Evolutionary conservation across 768 basidiomycete species (phyloP).

Genomic region (Auriculariales sp.): DNA sequence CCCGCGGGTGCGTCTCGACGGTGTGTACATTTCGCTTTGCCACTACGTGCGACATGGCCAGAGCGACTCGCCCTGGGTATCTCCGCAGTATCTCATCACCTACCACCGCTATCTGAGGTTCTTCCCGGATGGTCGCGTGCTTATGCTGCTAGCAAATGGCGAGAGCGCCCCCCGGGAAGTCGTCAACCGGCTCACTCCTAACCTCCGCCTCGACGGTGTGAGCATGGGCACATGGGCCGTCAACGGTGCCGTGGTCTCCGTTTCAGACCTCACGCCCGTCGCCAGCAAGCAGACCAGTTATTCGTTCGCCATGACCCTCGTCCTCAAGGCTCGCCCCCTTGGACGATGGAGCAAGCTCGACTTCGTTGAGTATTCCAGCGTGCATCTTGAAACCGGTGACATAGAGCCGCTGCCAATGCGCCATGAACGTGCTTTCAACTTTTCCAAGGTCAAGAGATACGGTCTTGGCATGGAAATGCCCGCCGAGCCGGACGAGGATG

Average conservation of each 20-base stretch:
- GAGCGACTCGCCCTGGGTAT: slow-evolving; percentile 65
- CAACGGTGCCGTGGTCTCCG: slow-evolving; percentile 39
- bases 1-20: slow-evolving; percentile 72
- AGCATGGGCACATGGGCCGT: slow-evolving; percentile 60
- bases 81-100: slow-evolving; percentile 78
- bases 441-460: slow-evolving; percentile 77
- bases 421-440: slow-evolving; percentile 86
- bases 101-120: slow-evolving; percentile 94
- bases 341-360: slow-evolving; percentile 59
- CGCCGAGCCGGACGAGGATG: neutral
- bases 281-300: slow-evolving; percentile 22
- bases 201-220: slow-evolving; percentile 57
- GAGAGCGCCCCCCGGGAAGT: slow-evolving; percentile 53
- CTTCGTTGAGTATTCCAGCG: slow-evolving; percentile 55
- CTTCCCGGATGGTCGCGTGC: slow-evolving; percentile 72
- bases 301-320: slow-evolving; percentile 58
- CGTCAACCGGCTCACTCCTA: slow-evolving; percentile 62
- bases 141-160: slow-evolving; percentile 76
- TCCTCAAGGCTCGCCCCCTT: slow-evolving; percentile 59
- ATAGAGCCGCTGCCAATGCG: slow-evolving; percentile 53
- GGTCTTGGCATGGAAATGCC: slow-evolving; percentile 1
- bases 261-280: slow-evolving; percentile 35
- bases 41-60: slow-evolving; percentile 76
- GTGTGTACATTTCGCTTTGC: slow-evolving; percentile 84
- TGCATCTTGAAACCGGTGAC: slow-evolving; percentile 66